Percentiles rank a stretch among this genome's conserved stretches.
phyloP scores from a whole-genome alignment of 2,329 filamentous ascomycete species.

The Colletotrichum sublineola region DNA sequence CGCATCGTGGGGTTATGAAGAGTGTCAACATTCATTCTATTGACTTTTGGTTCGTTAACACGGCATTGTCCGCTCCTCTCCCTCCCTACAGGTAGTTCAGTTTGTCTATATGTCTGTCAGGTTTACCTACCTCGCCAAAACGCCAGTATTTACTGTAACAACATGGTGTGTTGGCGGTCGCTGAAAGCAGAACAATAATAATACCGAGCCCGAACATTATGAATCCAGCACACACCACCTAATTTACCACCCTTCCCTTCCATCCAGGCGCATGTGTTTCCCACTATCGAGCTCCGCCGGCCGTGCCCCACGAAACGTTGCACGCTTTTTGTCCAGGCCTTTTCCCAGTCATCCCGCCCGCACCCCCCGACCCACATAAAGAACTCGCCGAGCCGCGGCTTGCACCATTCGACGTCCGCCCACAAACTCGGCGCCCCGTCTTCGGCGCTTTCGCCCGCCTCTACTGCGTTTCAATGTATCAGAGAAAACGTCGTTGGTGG shows the following conservation, averaged over 20 bases:
- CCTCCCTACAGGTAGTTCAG: background rate
- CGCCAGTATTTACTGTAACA: slow-evolving; percentile 9
- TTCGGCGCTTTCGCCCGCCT: slow-evolving; percentile 19
- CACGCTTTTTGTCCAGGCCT: background rate
- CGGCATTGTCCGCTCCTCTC: background rate
- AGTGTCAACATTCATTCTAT: background rate
- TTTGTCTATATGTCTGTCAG: too few relatives aligned
- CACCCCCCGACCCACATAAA: background rate
- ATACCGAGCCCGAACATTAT: slow-evolving; percentile 14
- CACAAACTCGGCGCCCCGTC: slow-evolving; percentile 15
- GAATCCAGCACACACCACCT: background rate
- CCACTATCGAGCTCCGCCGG: slow-evolving; percentile 9
- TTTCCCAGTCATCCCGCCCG: slow-evolving; percentile 12
- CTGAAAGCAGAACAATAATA: slow-evolving; percentile 8
- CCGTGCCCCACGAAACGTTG: background rate
- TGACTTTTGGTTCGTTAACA: background rate
- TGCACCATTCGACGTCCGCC: slow-evolving; percentile 20
- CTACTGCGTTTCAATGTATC: slow-evolving; percentile 9
- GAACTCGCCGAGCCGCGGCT: background rate
- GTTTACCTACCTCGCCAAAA: background rate
- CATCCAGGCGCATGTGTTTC: slow-evolving; percentile 9
- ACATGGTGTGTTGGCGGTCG: background rate
- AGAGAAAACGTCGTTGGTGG: background rate
- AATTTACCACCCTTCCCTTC: background rate
- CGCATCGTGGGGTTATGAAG: background rate